A percentile compares a stretch with the other conserved stretches of the same genome.
These are phyloP conservation scores for Musa troglodytarum DNA, from an alignment of 176 grass and related monocot species.

Conservation along the genomic window DNA sequence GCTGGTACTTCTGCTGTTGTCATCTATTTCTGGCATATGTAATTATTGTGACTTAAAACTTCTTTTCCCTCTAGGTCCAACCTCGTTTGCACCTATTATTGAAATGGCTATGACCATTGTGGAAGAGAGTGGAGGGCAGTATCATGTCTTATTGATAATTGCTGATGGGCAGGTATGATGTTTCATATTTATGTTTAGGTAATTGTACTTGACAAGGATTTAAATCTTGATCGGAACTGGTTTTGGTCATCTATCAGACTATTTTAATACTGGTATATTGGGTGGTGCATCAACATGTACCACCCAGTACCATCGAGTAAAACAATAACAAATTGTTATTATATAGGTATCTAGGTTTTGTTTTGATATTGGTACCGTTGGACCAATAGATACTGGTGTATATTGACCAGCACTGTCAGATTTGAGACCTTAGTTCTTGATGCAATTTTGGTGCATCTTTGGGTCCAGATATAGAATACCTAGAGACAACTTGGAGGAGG, in stretches of 20 bases:
- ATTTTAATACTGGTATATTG: no score
- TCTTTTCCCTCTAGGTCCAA: slow-evolving; percentile 4
- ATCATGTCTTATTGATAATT: slow-evolving; percentile 17
- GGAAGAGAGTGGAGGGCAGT: slow-evolving; percentile 13
- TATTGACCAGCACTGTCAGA: no score
- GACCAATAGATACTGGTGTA: no score
- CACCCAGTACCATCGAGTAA: no score
- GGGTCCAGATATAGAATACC: neutral
- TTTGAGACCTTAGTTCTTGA: neutral
- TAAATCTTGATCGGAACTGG: neutral
- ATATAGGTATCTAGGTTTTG: no score
- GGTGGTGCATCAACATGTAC: no score
- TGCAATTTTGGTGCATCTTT: neutral
- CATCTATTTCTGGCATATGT: neutral
- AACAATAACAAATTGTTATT: no score
- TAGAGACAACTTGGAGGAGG: neutral
- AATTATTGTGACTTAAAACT: neutral
- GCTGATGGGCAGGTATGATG: slow-evolving; percentile 10
- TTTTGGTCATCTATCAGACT: neutral
- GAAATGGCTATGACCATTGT: slow-evolving; percentile 21
- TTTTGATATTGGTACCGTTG: no score
- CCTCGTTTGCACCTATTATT: slow-evolving; percentile 15
- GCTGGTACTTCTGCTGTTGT: slow-evolving; percentile 3
- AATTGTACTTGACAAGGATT: neutral
- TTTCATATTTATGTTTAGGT: neutral